Conservation (phyloP, 208 protist species). For the Acanthamoeba lugdunensis region DNA sequence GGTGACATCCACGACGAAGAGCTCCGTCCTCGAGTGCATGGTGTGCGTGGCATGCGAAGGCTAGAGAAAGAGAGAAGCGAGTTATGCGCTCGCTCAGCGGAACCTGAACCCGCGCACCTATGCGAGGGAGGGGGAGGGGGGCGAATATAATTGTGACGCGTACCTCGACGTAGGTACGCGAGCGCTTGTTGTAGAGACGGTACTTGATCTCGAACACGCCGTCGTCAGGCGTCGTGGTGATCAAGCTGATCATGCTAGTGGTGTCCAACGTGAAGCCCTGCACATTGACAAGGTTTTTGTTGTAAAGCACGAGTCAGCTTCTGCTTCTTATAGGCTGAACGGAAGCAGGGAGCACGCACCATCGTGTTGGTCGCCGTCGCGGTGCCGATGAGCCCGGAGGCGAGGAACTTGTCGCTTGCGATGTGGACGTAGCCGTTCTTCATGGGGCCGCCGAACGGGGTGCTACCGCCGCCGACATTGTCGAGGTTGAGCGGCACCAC, state of each 20-base stretch:
- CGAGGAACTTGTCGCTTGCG: constrained; percentile 42
- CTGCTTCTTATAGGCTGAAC: too few relatives aligned
- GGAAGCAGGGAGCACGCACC: neutral
- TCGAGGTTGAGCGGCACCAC: constrained; percentile 2
- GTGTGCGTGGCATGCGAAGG: constrained; percentile 1
- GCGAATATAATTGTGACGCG: too few relatives aligned
- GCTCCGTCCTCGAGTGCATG: neutral
- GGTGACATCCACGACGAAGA: constrained; percentile 4
- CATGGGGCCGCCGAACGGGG: constrained; percentile 58
- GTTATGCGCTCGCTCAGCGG: neutral
- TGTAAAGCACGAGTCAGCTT: too few relatives aligned
- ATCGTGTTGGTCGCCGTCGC: neutral
- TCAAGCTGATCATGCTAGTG: constrained; percentile 53
- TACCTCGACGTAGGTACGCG: constrained; percentile 30
- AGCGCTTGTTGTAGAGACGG: constrained; percentile 58
- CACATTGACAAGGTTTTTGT: neutral
- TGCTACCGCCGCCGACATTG: neutral
- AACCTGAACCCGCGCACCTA: too few relatives aligned
- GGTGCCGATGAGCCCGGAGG: neutral
- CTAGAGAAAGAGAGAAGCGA: neutral
- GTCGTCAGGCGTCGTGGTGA: neutral
- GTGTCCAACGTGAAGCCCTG: neutral
- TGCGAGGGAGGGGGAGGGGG: too few relatives aligned
- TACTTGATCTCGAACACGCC: constrained; percentile 13
- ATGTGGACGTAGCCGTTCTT: constrained; percentile 31